Conservation (phyloP, 1,284 basidiomycete genomes). For the Fistulina hepatica region DNA sequence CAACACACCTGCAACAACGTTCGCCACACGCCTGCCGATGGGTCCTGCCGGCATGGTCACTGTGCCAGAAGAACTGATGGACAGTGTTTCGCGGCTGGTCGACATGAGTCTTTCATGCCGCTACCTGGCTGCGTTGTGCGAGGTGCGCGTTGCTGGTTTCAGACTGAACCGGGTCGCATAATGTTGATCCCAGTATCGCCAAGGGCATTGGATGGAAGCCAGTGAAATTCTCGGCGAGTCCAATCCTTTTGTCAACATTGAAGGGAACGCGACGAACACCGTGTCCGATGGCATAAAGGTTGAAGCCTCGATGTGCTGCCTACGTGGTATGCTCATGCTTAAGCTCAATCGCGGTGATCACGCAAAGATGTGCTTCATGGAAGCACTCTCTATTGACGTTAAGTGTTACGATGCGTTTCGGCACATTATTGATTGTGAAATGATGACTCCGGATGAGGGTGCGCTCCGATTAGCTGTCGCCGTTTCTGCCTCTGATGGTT, state of each 20-base stretch:
- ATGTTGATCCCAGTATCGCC: too few species aligned
- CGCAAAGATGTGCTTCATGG: slow-evolving; percentile 91
- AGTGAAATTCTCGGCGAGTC: slow-evolving; percentile 88
- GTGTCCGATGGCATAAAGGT: slow-evolving; percentile 44
- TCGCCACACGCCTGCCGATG: slow-evolving; percentile 46
- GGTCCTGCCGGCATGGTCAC: slow-evolving; percentile 59
- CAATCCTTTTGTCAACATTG: slow-evolving; percentile 70
- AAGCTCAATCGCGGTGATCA: slow-evolving; percentile 83
- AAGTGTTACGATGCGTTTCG: slow-evolving; percentile 97
- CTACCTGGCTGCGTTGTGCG: slow-evolving; percentile 90
- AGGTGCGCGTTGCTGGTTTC: slow-evolving; percentile 48
- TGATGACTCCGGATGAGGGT: slow-evolving; percentile 93
- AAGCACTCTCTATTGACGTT: slow-evolving; percentile 88
- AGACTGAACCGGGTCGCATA: too few species aligned
- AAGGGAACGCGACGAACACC: slow-evolving; percentile 48
- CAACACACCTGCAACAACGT: slow-evolving; percentile 34
- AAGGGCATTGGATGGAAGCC: slow-evolving; percentile 88
- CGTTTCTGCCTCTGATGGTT: neutral
- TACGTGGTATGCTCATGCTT: slow-evolving; percentile 89
- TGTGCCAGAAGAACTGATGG: slow-evolving; percentile 47
- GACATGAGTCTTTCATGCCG: slow-evolving; percentile 89
- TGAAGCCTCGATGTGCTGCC: slow-evolving; percentile 90
- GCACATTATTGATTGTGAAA: slow-evolving; percentile 82
- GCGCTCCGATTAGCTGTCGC: slow-evolving; percentile 15
- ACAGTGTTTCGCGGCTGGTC: slow-evolving; percentile 65